A percentile compares a stretch with the other conserved stretches of the same genome.
These are phyloP conservation scores for Yamadazyma olivae DNA, from an alignment of 805 yeast species.

Conservation along the genomic window DNA sequence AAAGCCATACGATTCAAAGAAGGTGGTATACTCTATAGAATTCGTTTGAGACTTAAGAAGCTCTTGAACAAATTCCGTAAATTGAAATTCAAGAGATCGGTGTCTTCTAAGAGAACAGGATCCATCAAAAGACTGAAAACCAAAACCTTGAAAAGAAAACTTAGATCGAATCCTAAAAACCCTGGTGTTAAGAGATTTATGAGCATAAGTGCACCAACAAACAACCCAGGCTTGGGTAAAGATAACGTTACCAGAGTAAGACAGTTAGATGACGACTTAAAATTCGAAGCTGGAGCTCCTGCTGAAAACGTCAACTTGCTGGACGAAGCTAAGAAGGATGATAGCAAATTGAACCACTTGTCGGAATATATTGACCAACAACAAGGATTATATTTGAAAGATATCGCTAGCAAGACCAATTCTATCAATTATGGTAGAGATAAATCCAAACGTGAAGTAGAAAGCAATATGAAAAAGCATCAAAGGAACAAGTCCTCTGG, in stretches of 20 bases:
- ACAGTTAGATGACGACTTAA: conserved; percentile 20
- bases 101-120: conserved; percentile 22
- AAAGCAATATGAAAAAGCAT: conserved; percentile 20
- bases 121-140: conserved; percentile 5
- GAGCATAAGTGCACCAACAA: conserved; percentile 26
- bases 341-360: conserved; percentile 18
- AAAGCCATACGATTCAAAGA: conserved; percentile 33
- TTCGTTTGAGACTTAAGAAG: conserved; percentile 24
- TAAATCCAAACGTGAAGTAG: background rate
- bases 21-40: conserved; percentile 31
- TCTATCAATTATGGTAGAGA: conserved; percentile 9
- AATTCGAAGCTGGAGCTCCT: conserved; percentile 25
- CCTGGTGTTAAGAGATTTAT: conserved; percentile 6
- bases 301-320: conserved; percentile 14
- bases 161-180: conserved; percentile 15
- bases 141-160: conserved; percentile 15
- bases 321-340: conserved; percentile 1
- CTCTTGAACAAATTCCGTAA: conserved; percentile 21
- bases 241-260: conserved; percentile 13
- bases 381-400: conserved; percentile 14
- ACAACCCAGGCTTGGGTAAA: conserved; percentile 29
- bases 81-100: conserved; percentile 19
- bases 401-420: conserved; percentile 7
- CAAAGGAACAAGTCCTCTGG: background rate
- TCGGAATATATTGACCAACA: conserved; percentile 26